A percentile compares a stretch with the other conserved stretches of the same genome.
Conservation (phyloP, 257 asterid genomes). For the Ballota nigra region DNA sequence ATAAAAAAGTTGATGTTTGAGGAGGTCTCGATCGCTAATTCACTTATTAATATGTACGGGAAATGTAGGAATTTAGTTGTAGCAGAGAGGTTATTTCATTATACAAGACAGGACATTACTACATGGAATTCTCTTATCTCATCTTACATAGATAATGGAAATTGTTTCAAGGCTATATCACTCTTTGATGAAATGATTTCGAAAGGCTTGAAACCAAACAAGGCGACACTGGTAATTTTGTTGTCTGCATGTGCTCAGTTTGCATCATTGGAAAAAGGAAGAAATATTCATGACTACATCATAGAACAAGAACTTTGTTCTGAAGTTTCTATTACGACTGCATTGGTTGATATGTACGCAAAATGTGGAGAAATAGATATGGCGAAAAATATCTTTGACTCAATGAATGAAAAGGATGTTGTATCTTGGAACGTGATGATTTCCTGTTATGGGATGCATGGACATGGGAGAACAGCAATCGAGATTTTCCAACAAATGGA, state of each 20-base stretch:
- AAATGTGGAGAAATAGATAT: slow-evolving; percentile 63
- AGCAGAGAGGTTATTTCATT: slow-evolving; percentile 47
- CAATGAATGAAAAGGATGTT: slow-evolving; percentile 46
- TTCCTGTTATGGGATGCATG: slow-evolving; percentile 69
- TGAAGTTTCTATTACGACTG: slow-evolving; percentile 54
- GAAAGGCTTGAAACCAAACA: slow-evolving; percentile 49
- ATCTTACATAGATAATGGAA: slow-evolving; percentile 44
- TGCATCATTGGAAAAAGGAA: slow-evolving; percentile 56
- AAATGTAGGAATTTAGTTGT: slow-evolving; percentile 40
- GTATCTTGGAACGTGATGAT: slow-evolving; percentile 81
- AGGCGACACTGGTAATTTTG: slow-evolving; percentile 50
- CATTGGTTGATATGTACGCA: slow-evolving; percentile 74
- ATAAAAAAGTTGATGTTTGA: slow-evolving; percentile 34
- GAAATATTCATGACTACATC: slow-evolving; percentile 46
- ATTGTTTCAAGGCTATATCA: slow-evolving; percentile 41
- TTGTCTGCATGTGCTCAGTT: slow-evolving; percentile 65
- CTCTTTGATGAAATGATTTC: slow-evolving; percentile 56
- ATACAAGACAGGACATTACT: slow-evolving; percentile 31
- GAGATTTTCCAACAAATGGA: slow-evolving; percentile 58
- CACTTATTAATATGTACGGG: slow-evolving; percentile 76
- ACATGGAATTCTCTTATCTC: slow-evolving; percentile 74
- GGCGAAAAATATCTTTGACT: slow-evolving; percentile 61
- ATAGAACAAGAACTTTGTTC: slow-evolving; percentile 31
- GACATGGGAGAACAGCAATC: slow-evolving; percentile 57
- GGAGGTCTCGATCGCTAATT: slow-evolving; percentile 50